phyloP scores from a whole-genome alignment of 2,329 filamentous ascomycete species.

The Niveomyces coronatus region DNA sequence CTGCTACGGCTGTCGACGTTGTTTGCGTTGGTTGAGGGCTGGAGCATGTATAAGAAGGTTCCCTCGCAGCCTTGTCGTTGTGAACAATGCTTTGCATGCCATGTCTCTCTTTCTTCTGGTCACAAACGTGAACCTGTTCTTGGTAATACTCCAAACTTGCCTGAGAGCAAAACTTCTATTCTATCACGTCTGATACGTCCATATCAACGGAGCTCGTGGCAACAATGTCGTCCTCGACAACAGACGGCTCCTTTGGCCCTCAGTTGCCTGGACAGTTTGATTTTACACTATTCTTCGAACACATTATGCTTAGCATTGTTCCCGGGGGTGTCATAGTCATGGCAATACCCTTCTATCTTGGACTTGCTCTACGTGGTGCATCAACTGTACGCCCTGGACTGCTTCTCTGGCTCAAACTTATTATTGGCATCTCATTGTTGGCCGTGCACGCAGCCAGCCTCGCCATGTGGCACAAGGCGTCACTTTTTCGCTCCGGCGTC shows the following conservation, averaged over 20 bases:
- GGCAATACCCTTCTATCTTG: neutral
- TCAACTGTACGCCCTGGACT: neutral
- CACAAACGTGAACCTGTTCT: too few species aligned
- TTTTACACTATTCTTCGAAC: conserved; percentile 3
- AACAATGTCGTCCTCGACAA: neutral
- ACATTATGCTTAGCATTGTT: conserved; percentile 2
- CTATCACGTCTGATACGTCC: too few species aligned
- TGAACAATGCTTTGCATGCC: too few species aligned
- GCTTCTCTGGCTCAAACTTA: conserved; percentile 4
- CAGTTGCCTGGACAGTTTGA: neutral
- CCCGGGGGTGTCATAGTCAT: neutral
- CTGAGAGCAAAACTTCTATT: too few species aligned
- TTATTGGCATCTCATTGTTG: neutral
- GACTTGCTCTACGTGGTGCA: neutral
- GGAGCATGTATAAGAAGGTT: too few species aligned
- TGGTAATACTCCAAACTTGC: too few species aligned
- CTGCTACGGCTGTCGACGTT: too few species aligned
- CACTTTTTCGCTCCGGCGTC: neutral
- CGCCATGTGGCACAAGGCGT: neutral
- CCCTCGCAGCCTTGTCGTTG: too few species aligned
- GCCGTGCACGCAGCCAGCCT: neutral
- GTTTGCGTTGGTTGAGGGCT: too few species aligned
- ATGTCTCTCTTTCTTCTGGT: too few species aligned
- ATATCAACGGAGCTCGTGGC: too few species aligned
- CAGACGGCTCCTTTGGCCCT: neutral